Evolutionary conservation across 768 basidiomycete genomes (phyloP), one percentile per base, ranked within the genome.

Genomic region (Boletellus emodensis): DNA sequence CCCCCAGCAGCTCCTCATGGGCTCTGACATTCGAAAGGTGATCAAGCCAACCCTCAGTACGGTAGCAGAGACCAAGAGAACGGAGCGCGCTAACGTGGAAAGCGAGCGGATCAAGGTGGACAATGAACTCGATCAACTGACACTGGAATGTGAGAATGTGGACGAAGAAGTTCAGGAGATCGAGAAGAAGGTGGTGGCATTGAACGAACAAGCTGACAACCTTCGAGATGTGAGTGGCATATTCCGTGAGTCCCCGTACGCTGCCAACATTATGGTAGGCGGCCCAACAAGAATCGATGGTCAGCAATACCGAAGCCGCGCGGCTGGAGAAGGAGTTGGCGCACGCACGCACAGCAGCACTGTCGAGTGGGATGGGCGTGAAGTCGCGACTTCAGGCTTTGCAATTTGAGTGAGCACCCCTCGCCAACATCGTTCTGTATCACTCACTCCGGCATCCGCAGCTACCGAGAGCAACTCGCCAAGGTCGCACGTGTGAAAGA

Each of bases 331-430:
- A 77, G 46, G 87, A 90, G 53, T 67, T 91, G 9, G 83, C 83
- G 3, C 80, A 85, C 45, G 90, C 90, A 13, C 76, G 83, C 58
- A 85, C 82, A 18, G 84, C 85, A 3, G 88, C 88, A 13, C 75
- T 87, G 46, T 82, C 87, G 3, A 87, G 83, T 58, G 90, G 89
- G n/a, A 82, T 90, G 64, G 87, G 85, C 13, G 85, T 89, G 42
- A 88, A 90, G 62, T 83, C 86, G 17, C 78, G 85, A 49, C 70
- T 92, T 10, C 87, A 90, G 58, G 79, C 82, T 0, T 63, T 90
- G 39, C 84, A 90, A 64, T 85, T 93, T 62, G 79, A 83, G 90
- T 89, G 56, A 65, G 80, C 68, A 17, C 36, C 41, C 38, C 46
- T 22, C 41, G 44, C 32, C 51, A 41, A 40, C 41, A 7, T 26